phyloP scores from a whole-genome alignment of 768 basidiomycete species.

The Ephemerocybe angulata region DNA sequence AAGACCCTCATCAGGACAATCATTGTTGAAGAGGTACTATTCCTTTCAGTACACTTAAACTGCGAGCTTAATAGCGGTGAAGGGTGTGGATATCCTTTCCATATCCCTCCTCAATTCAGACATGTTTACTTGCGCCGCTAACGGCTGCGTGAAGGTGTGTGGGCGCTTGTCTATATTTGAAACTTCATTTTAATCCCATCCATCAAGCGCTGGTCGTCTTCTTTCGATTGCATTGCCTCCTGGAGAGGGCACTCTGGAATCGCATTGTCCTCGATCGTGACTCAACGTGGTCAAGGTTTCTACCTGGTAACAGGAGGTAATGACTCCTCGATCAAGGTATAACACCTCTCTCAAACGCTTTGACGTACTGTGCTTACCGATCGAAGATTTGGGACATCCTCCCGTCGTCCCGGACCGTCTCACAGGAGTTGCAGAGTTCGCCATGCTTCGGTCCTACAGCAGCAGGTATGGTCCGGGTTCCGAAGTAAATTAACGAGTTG shows the following conservation, averaged over 20 bases:
- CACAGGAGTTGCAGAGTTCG: conserved; percentile 7
- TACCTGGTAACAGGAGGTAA: conserved; percentile 76
- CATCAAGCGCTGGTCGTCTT: conserved; percentile 70
- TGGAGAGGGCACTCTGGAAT: conserved; percentile 84
- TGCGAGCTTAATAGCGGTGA: background rate
- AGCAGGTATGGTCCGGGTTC: background rate
- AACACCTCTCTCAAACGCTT: background rate
- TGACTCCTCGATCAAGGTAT: conserved; percentile 80
- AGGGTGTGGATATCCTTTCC: conserved; percentile 81
- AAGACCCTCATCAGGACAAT: conserved; percentile 83
- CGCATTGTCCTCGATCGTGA: conserved; percentile 73
- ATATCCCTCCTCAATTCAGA: conserved; percentile 67
- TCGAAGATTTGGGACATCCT: conserved; percentile 54
- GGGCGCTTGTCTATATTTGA: background rate
- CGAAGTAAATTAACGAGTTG: too few species aligned
- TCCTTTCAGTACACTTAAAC: background rate
- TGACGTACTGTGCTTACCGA: background rate
- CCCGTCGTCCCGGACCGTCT: conserved; percentile 25
- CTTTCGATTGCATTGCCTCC: conserved; percentile 80
- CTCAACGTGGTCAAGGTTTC: conserved; percentile 25
- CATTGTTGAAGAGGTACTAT: conserved; percentile 72
- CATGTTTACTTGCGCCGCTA: conserved; percentile 62
- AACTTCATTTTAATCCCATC: background rate
- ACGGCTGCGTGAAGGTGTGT: conserved; percentile 66
- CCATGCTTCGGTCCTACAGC: conserved; percentile 7